These are phyloP conservation scores for Fusarium buxicola DNA, from an alignment of 2,329 filamentous ascomycete genomes.

Conservation along the genomic window DNA sequence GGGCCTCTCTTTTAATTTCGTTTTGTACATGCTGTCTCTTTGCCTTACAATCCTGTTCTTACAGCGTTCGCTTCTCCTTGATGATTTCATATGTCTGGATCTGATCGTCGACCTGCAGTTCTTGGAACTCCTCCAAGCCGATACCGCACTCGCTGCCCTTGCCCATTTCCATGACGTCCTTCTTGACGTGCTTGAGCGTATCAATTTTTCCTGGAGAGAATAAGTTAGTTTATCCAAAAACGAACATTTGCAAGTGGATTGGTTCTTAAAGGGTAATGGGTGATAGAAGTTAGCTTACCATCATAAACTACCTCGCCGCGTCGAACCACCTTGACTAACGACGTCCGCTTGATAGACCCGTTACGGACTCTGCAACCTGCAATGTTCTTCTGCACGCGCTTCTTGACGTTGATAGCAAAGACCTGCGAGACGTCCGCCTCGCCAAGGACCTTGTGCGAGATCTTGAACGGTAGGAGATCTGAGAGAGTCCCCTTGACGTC, in stretches of 20 bases:
- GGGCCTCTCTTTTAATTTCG: conserved; percentile 10
- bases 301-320: conserved; percentile 79
- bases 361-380: conserved; percentile 91
- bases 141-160: conserved; percentile 97
- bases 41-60: conserved; percentile 44
- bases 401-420: conserved; percentile 86
- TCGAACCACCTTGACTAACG: conserved; percentile 78
- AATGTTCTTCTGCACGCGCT: conserved; percentile 76
- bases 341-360: conserved; percentile 73
- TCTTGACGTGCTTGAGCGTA: conserved; percentile 91
- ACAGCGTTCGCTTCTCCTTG: conserved; percentile 73
- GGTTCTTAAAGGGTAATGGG: background rate
- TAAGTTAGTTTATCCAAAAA: background rate
- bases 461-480: conserved; percentile 73
- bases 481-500: conserved; percentile 76
- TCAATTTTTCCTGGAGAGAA: conserved; percentile 73
- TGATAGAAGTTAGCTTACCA: conserved; percentile 68
- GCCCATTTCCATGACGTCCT: conserved; percentile 87
- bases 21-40: conserved; percentile 30
- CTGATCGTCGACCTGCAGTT: conserved; percentile 82
- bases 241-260: background rate
- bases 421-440: conserved; percentile 88
- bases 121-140: conserved; percentile 82
- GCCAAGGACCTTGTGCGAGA: conserved; percentile 79
- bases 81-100: conserved; percentile 90